Base-by-base conservation (phyloP, 176 grass and related monocot genomes). In the Aechmea fasciata region DNA sequence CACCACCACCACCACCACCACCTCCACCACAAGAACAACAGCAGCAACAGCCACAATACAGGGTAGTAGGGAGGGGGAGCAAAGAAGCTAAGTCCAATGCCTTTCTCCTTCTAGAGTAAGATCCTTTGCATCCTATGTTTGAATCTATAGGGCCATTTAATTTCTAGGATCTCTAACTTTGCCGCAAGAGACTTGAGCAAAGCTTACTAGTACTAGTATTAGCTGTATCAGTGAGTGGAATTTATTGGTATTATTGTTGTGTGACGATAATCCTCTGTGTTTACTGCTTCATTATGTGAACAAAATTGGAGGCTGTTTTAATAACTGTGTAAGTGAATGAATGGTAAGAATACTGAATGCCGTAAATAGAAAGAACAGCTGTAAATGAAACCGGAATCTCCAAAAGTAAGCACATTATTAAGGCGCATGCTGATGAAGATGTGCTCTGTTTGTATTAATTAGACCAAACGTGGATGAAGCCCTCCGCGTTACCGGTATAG, bases 1-100 rank as follows among this genome's bases (percentile, higher is more conserved):
- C 85, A 85, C 50, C 66, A 80, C 73, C 76, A 85, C 82, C 85
- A 85, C 50, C 66, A 19, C 19, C 66, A 81, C 49, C 11, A 51
- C 52, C 59, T 69, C 25, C 76, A 48, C 11, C 73, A 72, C 0
- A 61, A 59, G 3, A 13, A 57, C 52, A 57, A 57, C 52, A 13
- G n/a, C 55, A 59, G 20, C 55, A 61, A 61, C 55, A 61, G 10
- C 55, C 15, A 61, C 7, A 61, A 61, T 10, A 61, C 17, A 18
- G 55, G 55, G n/a, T 61, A 61, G n/a, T n/a, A n/a, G n/a, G n/a
- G n/a, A n/a, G n/a, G 55, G 10, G 13, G n/a, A 17, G 55, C n/a
- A 14, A 14, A 33, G 29, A 33, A 29, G 29, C 3, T 2, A 33
- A 33, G 29, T 33, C 29, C 29, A 33, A 33, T 33, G 33, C 55